Base-by-base conservation (phyloP, 257 asterid genomes). In the Plantago major region DNA sequence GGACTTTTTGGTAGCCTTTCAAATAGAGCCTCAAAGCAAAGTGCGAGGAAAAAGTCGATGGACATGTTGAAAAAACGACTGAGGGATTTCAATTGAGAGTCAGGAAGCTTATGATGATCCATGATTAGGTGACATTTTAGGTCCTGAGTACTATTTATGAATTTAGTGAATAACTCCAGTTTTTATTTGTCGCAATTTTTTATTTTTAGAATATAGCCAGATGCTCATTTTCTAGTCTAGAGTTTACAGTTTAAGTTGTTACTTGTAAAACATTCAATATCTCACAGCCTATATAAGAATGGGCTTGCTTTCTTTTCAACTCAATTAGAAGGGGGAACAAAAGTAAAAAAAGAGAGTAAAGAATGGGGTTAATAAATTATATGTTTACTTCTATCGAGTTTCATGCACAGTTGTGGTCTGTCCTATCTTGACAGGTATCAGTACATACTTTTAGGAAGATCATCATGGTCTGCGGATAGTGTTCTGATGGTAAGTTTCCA, bases 1-100 rank as follows among this genome's bases (percentile, higher is more conserved):
- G 90, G 97, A 17, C 83, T 90, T 56, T 90, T 90, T 1, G 97
- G 97, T 10, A 90, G 97, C 76, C 90, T 90, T 69, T 75, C 97
- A 9, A 87, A 65, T 55, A 79, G 97, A 74, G 86, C 72, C 14
- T 64, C 90, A 1, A 90, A 85, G 80, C 95, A 88, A 65, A 88
- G 94, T 58, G 90, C 85, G 28, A 75, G 84, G 10, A 88, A 90
- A 73, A 90, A 85, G 68, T 90, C 98, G 26, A 82, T 88, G 94
- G 98, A 90, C 10, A 59, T 74, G 73, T 76, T 88, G 13, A 90
- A 88, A 83, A 85, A 78, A 74, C 73, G 98, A 37, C 80, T 90
- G 46, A 74, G 83, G 77, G 98, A 90, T 70, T 88, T 90, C 80
- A 85, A 84, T 72, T 84, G 87, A 90, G 77, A 52, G 18, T 26